phyloP scores from a whole-genome alignment of 2,329 filamentous ascomycete species.

The Botryosphaeria dothidea region DNA sequence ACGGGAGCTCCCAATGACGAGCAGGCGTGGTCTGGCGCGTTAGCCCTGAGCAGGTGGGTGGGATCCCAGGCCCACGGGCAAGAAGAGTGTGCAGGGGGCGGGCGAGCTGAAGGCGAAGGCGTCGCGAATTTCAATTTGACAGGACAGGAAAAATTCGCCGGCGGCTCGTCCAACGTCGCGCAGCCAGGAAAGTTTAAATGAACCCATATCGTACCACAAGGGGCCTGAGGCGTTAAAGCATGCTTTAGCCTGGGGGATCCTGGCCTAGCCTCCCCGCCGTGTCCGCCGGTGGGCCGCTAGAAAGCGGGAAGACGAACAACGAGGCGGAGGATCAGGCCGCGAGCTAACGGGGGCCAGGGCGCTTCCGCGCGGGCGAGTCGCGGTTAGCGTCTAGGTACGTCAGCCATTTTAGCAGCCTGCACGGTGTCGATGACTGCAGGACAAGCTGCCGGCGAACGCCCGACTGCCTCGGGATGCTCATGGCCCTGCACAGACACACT shows the following conservation, averaged over 20 bases:
- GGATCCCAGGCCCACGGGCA: background rate
- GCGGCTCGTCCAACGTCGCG: constrained; percentile 12
- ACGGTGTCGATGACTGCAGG: constrained; percentile 10
- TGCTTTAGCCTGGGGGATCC: background rate
- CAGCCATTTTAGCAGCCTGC: constrained; percentile 12
- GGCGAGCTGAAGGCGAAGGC: background rate
- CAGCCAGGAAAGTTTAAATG: constrained; percentile 11
- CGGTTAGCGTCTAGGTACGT: background rate
- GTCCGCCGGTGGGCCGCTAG: background rate
- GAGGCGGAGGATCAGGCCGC: background rate
- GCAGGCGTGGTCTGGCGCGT: background rate
- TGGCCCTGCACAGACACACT: background rate
- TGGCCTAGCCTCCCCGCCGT: background rate
- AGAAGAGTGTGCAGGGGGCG: background rate
- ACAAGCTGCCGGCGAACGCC: constrained; percentile 10
- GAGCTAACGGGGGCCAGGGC: background rate
- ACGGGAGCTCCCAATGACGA: background rate
- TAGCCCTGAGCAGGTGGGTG: background rate
- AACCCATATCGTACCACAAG: constrained; percentile 9
- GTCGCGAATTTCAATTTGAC: background rate
- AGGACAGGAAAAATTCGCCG: background rate
- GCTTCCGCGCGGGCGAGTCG: background rate
- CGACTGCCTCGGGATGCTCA: constrained; percentile 5
- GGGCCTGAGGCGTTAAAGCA: background rate
- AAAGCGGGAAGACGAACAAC: background rate